Conservation (phyloP, 1,284 basidiomycete genomes). For the Spongiforma sp. region DNA sequence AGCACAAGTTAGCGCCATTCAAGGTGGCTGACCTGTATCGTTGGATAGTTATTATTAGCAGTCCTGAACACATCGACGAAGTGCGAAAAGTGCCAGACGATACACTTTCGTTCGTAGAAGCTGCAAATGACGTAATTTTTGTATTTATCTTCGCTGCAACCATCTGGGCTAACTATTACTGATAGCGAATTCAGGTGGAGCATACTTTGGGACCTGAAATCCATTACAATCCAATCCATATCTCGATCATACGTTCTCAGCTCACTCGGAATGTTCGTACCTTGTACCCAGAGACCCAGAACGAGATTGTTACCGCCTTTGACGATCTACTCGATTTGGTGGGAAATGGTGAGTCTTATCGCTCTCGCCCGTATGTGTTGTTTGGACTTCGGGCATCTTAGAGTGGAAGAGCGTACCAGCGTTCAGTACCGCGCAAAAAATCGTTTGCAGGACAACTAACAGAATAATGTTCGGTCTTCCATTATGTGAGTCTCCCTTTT, state of each 20-base stretch:
- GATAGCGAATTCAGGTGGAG: slow-evolving; percentile 22
- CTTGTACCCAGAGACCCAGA: slow-evolving; percentile 32
- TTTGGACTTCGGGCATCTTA: too few relatives aligned
- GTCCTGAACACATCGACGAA: not conserved
- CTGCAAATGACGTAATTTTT: not conserved
- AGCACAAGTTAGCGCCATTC: too few relatives aligned
- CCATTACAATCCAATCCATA: slow-evolving; percentile 35
- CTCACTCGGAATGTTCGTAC: slow-evolving; percentile 37
- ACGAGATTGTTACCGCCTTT: slow-evolving; percentile 40
- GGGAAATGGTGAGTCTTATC: slow-evolving; percentile 18
- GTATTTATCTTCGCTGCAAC: not conserved
- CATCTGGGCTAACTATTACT: not conserved
- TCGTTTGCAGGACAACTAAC: not conserved
- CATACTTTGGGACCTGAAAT: slow-evolving; percentile 36
- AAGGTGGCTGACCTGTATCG: too few relatives aligned
- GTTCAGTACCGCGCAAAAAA: not conserved
- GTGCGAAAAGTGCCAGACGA: not conserved
- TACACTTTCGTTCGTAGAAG: not conserved
- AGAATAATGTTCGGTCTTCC: not conserved
- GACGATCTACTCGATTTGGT: slow-evolving; percentile 24
- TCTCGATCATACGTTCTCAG: slow-evolving; percentile 25
- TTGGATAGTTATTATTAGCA: too few relatives aligned
- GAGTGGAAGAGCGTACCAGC: not conserved
- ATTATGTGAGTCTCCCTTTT: not conserved
- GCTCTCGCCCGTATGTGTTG: not conserved